Base-by-base conservation (phyloP, 257 asterid species). In the Solanum medicagineum region DNA sequence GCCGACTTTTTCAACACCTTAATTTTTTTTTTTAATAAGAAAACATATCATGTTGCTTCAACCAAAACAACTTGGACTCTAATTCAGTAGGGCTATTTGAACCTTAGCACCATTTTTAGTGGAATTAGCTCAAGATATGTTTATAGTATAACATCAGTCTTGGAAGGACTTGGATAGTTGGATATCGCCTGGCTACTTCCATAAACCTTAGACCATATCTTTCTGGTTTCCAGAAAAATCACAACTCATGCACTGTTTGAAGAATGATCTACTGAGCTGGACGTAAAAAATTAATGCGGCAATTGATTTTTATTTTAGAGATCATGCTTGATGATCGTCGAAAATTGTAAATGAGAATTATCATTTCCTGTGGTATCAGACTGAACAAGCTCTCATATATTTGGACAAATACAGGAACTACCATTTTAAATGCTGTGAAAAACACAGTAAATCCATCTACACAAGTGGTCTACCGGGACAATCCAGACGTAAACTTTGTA, bases 361-460 rank as follows among this genome's bases (percentile, higher is more conserved):
- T 75, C 14, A 49, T 15, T 49, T 24, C 15, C 53, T 77, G 63
- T 16, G 32, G 49, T 65, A 79, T 79, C 83, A 53, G 83, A 53
- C 29, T 53, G 65, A 79, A 79, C 16, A 53, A 53, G 65, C 26
- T 79, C 49, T 79, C 65, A 53, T 17, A 29, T 29, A 2, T 51
- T 4, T 53, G 83, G 53, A 79, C 17, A 9, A 55, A 26, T 20
- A 36, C 79, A 90, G 96, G 96, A 56, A 92, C 97, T 60, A 91
- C 97, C 5, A 86, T 91, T 74, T 84, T 93, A 75, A 62, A 84
- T 13, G 95, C 91, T 0, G 86, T 92, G 80, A 84, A 77, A 84
- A 90, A 84, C 10, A 71, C 91, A 0, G 90, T 92, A 9, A 89
- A 90, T 77, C 90, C 89, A 14, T 74, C 65, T 17, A 92, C 94